phyloP scores from a whole-genome alignment of 1,139 yeast species.

The Kluyveromyces sp. region DNA sequence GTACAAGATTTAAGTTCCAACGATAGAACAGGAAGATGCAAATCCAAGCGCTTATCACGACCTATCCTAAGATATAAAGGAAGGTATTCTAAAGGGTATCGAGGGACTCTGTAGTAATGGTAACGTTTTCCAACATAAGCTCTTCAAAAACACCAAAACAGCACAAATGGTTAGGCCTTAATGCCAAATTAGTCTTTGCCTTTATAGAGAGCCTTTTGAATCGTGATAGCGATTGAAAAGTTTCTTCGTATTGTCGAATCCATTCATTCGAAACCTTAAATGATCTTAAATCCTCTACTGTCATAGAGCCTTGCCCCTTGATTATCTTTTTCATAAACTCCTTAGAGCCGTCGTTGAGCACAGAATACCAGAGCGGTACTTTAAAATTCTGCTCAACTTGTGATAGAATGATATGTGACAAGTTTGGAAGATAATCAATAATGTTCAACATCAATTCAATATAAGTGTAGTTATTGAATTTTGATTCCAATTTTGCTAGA shows the following conservation, averaged over 20 bases:
- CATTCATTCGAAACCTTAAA: slow-evolving; percentile 24
- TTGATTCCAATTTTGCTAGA: slow-evolving; percentile 17
- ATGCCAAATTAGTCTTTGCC: slow-evolving; percentile 18
- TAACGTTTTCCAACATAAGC: slow-evolving; percentile 39
- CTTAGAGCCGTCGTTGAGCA: slow-evolving; percentile 27
- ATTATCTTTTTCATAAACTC: slow-evolving; percentile 28
- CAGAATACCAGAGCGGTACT: slow-evolving; percentile 37
- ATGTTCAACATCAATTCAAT: slow-evolving; percentile 34
- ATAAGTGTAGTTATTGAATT: slow-evolving; percentile 28
- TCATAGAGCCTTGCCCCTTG: slow-evolving; percentile 27
- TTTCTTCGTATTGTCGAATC: slow-evolving; percentile 22
- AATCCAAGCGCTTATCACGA: slow-evolving; percentile 20
- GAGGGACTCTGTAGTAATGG: slow-evolving; percentile 37
- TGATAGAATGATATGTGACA: slow-evolving; percentile 30
- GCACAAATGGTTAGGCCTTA: slow-evolving; percentile 36
- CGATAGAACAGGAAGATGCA: slow-evolving; percentile 28
- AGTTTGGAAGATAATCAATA: slow-evolving; percentile 32
- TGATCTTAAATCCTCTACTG: slow-evolving; percentile 24
- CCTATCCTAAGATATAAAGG: slow-evolving; percentile 23
- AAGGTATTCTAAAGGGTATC: slow-evolving; percentile 30
- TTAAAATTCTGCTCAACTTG: slow-evolving; percentile 47
- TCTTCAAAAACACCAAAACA: slow-evolving; percentile 41
- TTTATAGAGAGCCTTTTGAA: slow-evolving; percentile 22
- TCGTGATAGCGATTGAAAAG: slow-evolving; percentile 21
- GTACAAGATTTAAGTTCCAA: slow-evolving; percentile 30